Conservation (phyloP, 345 rosid species). For the Citrus sp. region DNA sequence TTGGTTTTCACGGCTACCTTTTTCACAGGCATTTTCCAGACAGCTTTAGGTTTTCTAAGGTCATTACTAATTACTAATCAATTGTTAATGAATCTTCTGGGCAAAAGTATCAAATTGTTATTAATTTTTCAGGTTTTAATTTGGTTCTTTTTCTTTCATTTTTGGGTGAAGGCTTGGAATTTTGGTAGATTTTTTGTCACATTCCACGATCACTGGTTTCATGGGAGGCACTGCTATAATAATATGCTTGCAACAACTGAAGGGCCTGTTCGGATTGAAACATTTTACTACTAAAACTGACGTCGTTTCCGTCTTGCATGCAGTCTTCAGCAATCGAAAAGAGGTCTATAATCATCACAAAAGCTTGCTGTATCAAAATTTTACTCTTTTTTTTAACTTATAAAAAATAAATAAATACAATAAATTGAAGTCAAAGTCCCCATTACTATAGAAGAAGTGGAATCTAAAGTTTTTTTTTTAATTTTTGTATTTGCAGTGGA, state of each 20-base stretch:
- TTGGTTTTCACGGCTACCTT: slow-evolving; percentile 69
- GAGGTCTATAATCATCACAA: slow-evolving; percentile 42
- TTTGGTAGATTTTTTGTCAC: slow-evolving; percentile 84
- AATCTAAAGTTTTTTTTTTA: not conserved
- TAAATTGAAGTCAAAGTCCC: not conserved
- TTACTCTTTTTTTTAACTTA: no score
- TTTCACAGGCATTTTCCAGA: slow-evolving; percentile 73
- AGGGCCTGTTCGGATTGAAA: slow-evolving; percentile 67
- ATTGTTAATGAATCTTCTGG: no score
- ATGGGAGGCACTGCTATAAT: slow-evolving; percentile 86
- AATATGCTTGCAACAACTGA: slow-evolving; percentile 76
- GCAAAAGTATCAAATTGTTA: no score
- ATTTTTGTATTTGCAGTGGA: slow-evolving; percentile 45
- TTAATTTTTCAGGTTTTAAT: no score
- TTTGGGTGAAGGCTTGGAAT: slow-evolving; percentile 57
- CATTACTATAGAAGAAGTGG: not conserved
- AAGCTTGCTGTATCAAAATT: not conserved
- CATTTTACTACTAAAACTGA: slow-evolving; percentile 75
- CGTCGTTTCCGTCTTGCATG: slow-evolving; percentile 55
- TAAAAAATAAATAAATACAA: no score
- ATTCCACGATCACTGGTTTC: slow-evolving; percentile 90
- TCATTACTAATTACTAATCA: not conserved
- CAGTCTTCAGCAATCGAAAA: slow-evolving; percentile 38
- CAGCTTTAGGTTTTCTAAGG: slow-evolving; percentile 64
- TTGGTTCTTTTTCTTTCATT: not conserved